Percentiles rank a stretch among this genome's conserved stretches.
Evolutionary conservation across 441 rosid genomes (phyloP).

Genomic region (Manihot esculenta): DNA sequence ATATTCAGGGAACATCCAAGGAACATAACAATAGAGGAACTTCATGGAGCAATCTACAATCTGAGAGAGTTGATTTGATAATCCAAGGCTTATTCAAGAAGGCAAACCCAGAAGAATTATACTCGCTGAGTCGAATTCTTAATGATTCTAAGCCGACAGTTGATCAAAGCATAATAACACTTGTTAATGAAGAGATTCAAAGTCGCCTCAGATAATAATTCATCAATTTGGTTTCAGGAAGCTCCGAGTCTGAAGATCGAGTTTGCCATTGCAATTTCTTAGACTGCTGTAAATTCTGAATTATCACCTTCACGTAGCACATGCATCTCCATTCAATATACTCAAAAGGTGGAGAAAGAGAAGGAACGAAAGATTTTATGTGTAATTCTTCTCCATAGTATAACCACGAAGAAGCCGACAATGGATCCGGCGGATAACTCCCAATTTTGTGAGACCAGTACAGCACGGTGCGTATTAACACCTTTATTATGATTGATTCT

Average conservation of each 20-base stretch:
- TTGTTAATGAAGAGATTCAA: constrained; percentile 65
- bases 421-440: neutral
- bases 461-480: neutral
- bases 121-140: constrained; percentile 46
- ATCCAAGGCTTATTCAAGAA: constrained; percentile 68
- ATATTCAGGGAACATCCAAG: constrained; percentile 22
- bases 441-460: too few relatives aligned
- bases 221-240: constrained; percentile 16
- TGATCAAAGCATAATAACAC: constrained; percentile 43
- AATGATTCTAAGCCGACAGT: constrained; percentile 36
- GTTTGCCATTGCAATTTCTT: constrained; percentile 14
- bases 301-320: constrained; percentile 14
- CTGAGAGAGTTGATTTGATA: constrained; percentile 36
- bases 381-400: neutral
- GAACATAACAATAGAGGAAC: constrained; percentile 28
- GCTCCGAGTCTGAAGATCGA: constrained; percentile 17
- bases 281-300: constrained; percentile 38
- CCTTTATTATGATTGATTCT: too few relatives aligned
- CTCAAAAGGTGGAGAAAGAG: neutral
- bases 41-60: constrained; percentile 28
- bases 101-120: constrained; percentile 69
- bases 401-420: constrained; percentile 19
- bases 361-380: constrained; percentile 4
- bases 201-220: constrained; percentile 49
- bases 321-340: constrained; percentile 21